Conservation (phyloP, 495 filamentous ascomycete species). For the Chaetomium fimeti region DNA sequence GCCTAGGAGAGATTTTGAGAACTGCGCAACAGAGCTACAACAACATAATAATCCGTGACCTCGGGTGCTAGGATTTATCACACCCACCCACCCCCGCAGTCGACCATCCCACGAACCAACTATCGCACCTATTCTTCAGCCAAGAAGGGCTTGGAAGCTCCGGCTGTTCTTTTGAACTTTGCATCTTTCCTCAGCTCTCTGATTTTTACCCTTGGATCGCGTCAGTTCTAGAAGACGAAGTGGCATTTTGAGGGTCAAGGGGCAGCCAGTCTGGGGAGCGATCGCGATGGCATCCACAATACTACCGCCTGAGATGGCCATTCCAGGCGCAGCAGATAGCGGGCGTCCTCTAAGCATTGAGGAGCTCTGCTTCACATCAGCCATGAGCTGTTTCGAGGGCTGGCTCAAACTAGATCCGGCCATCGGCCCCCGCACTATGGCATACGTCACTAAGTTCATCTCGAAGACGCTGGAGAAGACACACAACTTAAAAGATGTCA, state of each 20-base stretch:
- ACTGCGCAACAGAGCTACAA: no score
- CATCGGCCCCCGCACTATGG: conserved; percentile 50
- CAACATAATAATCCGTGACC: no score
- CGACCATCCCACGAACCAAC: no score
- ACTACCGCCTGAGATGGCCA: conserved; percentile 7
- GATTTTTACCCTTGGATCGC: background rate
- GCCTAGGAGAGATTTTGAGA: no score
- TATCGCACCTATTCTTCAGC: no score
- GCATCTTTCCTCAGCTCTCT: background rate
- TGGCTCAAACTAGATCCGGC: conserved; percentile 52
- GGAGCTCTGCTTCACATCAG: conserved; percentile 54
- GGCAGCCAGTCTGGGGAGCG: background rate
- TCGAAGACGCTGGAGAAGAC: conserved; percentile 55
- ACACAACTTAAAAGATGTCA: conserved; percentile 52
- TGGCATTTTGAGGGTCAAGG: background rate
- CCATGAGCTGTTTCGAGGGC: conserved; percentile 55
- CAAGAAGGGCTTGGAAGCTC: no score
- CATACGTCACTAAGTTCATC: conserved; percentile 49
- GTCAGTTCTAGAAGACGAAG: background rate
- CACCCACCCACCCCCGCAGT: no score
- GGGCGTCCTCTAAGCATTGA: conserved; percentile 42
- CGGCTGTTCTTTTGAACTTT: no score
- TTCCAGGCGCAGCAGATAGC: background rate
- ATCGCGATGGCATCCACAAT: background rate
- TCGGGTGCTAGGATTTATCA: no score